Conservation (phyloP, 306 rosid genomes). For the Cucurbita maxima region DNA sequence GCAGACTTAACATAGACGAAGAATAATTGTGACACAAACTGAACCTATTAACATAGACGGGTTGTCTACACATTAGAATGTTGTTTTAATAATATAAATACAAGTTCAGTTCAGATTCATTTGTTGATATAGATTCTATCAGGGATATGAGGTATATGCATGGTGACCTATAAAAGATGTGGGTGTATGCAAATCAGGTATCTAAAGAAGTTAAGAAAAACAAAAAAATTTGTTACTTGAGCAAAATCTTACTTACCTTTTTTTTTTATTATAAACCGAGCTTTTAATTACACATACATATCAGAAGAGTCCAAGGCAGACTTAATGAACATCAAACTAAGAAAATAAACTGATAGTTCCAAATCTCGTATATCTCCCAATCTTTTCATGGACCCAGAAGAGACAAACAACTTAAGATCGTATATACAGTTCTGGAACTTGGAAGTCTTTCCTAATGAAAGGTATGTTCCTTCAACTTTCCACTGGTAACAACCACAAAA, state of each 20-base stretch:
- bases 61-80: background rate
- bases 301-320: too few species aligned
- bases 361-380: background rate
- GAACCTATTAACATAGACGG: background rate
- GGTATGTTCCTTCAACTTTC: background rate
- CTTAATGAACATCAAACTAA: background rate
- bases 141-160: background rate
- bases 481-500: background rate
- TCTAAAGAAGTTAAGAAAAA: background rate
- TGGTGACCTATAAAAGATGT: background rate
- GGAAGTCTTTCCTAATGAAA: background rate
- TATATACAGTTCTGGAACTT: background rate
- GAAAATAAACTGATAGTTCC: background rate
- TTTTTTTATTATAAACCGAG: background rate
- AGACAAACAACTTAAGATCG: background rate
- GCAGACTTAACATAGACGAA: too few species aligned
- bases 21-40: background rate
- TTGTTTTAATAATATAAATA: background rate
- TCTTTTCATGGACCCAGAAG: background rate
- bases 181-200: background rate
- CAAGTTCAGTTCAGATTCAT: background rate
- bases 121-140: background rate
- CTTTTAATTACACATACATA: too few species aligned
- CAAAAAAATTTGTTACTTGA: background rate
- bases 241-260: background rate